A percentile compares a stretch with the other conserved stretches of the same genome.
Conservation (phyloP, 306 rosid species). For the Castanea sativa region DNA sequence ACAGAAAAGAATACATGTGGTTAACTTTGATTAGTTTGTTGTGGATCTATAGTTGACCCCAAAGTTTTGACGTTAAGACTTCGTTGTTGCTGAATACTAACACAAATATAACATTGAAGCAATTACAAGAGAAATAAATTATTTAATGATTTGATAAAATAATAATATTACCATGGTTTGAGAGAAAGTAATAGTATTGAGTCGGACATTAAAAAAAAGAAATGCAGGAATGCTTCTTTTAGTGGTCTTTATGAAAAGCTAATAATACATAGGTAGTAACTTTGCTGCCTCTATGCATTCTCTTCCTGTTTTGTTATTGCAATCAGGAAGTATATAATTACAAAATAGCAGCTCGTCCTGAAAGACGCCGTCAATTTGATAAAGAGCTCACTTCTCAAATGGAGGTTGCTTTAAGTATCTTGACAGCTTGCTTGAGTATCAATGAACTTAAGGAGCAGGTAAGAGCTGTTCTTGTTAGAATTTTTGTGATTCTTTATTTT, state of each 20-base stretch:
- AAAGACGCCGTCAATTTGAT: constrained; percentile 96
- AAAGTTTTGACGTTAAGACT: too few relatives aligned
- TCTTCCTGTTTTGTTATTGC: constrained; percentile 23
- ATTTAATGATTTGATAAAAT: too few relatives aligned
- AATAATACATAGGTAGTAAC: neutral
- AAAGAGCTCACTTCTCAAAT: constrained; percentile 94
- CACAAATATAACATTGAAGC: too few relatives aligned
- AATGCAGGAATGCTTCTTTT: neutral
- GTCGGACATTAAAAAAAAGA: neutral
- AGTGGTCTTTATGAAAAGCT: neutral
- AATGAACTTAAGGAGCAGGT: constrained; percentile 99
- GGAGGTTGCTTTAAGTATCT: constrained; percentile 83
- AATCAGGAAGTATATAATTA: constrained; percentile 88
- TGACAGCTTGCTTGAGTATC: constrained; percentile 88
- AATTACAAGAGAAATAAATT: too few relatives aligned
- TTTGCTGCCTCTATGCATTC: neutral
- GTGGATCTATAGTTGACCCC: too few relatives aligned
- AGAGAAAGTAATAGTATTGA: too few relatives aligned
- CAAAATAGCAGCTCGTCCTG: constrained; percentile 98
- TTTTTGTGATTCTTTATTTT: neutral
- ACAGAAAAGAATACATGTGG: too few relatives aligned
- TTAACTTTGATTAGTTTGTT: too few relatives aligned
- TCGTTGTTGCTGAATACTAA: too few relatives aligned
- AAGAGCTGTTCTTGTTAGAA: constrained; percentile 4
- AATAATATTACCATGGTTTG: too few relatives aligned